phyloP scores from a whole-genome alignment of 1,284 basidiomycete genomes.

The Rhizoctonia solani region DNA sequence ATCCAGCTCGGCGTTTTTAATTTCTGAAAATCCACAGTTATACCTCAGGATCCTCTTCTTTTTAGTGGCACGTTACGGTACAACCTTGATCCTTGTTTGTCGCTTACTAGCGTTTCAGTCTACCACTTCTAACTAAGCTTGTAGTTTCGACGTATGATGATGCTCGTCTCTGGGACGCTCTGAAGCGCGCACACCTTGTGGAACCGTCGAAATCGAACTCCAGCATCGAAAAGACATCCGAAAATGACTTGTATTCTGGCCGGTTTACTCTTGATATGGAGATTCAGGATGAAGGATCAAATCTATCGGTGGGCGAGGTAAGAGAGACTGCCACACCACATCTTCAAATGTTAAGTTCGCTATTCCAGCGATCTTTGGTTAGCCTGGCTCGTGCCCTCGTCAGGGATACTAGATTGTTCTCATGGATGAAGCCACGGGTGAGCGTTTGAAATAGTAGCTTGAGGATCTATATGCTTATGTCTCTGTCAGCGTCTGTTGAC shows the following conservation, averaged over 20 bases:
- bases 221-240: conserved; percentile 49
- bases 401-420: conserved; percentile 75
- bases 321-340: not conserved
- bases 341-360: not conserved
- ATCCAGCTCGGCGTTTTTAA: conserved; percentile 43
- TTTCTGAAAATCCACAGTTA: conserved; percentile 55
- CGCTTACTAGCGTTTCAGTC: conserved; percentile 44
- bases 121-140: conserved; percentile 62
- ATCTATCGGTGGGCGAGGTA: conserved; percentile 66
- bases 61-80: conserved; percentile 65
- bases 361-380: conserved; percentile 67
- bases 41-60: conserved; percentile 79
- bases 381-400: conserved; percentile 81
- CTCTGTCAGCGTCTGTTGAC: conserved; percentile 29
- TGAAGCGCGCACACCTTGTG: conserved; percentile 64
- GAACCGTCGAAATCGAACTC: conserved; percentile 60
- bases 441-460: not conserved
- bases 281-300: conserved; percentile 84
- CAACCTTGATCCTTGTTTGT: conserved; percentile 70
- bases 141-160: conserved; percentile 67
- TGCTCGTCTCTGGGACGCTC: conserved; percentile 76
- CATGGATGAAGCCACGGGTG: conserved; percentile 74
- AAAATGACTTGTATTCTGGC: conserved; percentile 22
- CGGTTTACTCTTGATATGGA: conserved; percentile 78
- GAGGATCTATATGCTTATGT: not conserved